Evolutionary conservation across 352 stramenopile genomes (phyloP).

Genomic region (Pythium rishiriense): DNA sequence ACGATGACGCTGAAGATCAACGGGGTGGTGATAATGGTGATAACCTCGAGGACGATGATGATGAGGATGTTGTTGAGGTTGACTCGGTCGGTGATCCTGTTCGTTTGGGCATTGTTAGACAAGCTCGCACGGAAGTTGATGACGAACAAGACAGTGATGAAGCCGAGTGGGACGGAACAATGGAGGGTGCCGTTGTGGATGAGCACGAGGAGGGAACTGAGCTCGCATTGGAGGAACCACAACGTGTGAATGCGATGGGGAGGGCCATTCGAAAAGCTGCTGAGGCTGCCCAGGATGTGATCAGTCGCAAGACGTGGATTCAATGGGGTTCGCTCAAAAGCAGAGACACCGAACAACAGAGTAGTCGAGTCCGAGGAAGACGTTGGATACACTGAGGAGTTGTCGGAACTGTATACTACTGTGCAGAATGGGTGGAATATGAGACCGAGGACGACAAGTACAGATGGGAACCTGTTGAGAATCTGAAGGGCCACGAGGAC

Average conservation of each 20-base stretch:
- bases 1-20: too few species aligned
- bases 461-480: conserved; percentile 9
- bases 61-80: too few species aligned
- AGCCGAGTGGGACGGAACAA: too few species aligned
- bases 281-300: neutral
- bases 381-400: neutral
- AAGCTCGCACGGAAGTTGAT: too few species aligned
- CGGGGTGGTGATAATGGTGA: too few species aligned
- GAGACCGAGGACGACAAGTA: conserved; percentile 5
- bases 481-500: conserved; percentile 2
- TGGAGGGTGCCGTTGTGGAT: neutral
- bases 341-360: neutral
- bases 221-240: too few species aligned
- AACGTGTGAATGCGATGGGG: conserved; percentile 1
- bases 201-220: too few species aligned
- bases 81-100: too few species aligned
- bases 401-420: conserved; percentile 5
- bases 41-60: too few species aligned
- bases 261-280: neutral
- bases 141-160: too few species aligned
- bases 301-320: neutral
- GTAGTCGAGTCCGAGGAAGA: neutral
- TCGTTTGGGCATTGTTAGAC: too few species aligned
- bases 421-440: conserved; percentile 9
- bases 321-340: neutral